Conservation (phyloP, 2,329 filamentous ascomycete species). For the Zasmidium citrigriseum region DNA sequence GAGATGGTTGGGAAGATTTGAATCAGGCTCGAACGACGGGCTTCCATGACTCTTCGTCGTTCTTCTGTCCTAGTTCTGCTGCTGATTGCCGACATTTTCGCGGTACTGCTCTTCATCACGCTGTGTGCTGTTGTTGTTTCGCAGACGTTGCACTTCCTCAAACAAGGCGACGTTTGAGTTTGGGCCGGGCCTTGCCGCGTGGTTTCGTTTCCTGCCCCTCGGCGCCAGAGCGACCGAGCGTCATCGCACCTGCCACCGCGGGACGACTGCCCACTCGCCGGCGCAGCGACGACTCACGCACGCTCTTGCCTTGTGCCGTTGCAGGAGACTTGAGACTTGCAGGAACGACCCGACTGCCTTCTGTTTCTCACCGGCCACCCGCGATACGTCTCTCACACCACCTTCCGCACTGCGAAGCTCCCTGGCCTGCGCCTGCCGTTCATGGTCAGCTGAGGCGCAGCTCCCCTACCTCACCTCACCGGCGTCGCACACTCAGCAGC, state of each 20-base stretch:
- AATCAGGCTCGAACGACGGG: not conserved
- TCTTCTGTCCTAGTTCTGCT: not conserved
- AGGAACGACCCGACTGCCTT: not conserved
- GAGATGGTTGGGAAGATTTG: not conserved
- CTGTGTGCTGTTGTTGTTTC: not conserved
- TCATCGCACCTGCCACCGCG: not conserved
- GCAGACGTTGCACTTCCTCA: not conserved
- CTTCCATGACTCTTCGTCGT: not conserved
- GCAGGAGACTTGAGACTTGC: too few relatives aligned
- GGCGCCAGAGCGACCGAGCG: not conserved
- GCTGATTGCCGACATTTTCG: not conserved
- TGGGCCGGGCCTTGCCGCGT: not conserved
- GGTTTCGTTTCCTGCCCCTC: not conserved
- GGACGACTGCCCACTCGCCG: not conserved
- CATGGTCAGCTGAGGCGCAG: constrained; percentile 1
- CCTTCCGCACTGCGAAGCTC: too few relatives aligned
- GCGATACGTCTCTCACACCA: not conserved
- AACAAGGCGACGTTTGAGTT: not conserved
- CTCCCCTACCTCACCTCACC: not conserved
- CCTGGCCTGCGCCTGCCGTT: too few relatives aligned
- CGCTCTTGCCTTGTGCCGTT: too few relatives aligned
- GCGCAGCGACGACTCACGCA: too few relatives aligned
- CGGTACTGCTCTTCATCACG: not conserved
- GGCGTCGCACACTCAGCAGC: not conserved
- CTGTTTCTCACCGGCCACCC: not conserved